Evolutionary conservation across 2,329 filamentous ascomycete genomes (phyloP).

Genomic region (Xylariales sp.): DNA sequence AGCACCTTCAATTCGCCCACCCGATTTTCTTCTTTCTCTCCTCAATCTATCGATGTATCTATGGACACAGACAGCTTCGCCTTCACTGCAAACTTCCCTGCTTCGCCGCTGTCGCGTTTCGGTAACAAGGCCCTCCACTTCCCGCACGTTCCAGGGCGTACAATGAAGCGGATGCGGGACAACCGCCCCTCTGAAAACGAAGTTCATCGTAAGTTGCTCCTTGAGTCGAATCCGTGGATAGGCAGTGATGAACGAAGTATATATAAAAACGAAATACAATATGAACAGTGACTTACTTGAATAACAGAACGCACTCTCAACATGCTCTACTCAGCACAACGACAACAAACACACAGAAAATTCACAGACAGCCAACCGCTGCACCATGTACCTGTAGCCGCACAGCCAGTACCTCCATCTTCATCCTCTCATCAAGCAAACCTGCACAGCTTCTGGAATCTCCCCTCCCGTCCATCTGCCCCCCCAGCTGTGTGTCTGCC

Average conservation of each 20-base stretch:
- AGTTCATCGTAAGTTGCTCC: conserved; percentile 63
- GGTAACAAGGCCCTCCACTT: conserved; percentile 39
- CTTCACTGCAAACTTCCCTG: conserved; percentile 46
- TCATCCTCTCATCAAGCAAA: conserved; percentile 58
- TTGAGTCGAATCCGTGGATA: background rate
- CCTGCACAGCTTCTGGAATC: conserved; percentile 71
- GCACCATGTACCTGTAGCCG: conserved; percentile 32
- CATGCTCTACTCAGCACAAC: conserved; percentile 68
- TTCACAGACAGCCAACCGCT: conserved; percentile 21
- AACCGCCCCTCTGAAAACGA: conserved; percentile 66
- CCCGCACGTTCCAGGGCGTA: conserved; percentile 65
- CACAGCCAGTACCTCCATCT: conserved; percentile 23
- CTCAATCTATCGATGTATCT: conserved; percentile 46
- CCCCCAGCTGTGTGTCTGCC: conserved; percentile 43
- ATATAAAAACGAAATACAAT: background rate
- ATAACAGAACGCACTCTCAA: conserved; percentile 66
- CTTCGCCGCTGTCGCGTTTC: conserved; percentile 42
- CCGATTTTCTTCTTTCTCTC: conserved; percentile 41
- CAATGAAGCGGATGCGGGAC: conserved; percentile 70
- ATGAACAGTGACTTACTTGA: conserved; percentile 33
- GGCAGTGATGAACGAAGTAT: background rate
- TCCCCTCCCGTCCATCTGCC: conserved; percentile 55
- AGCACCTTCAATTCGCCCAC: conserved; percentile 57
- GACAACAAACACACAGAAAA: conserved; percentile 42
- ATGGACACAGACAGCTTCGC: conserved; percentile 50